Evolutionary conservation across 139 green algal species (phyloP), one percentile per base, ranked within the genome.

Genomic region (Chlorella sorokiniana): DNA sequence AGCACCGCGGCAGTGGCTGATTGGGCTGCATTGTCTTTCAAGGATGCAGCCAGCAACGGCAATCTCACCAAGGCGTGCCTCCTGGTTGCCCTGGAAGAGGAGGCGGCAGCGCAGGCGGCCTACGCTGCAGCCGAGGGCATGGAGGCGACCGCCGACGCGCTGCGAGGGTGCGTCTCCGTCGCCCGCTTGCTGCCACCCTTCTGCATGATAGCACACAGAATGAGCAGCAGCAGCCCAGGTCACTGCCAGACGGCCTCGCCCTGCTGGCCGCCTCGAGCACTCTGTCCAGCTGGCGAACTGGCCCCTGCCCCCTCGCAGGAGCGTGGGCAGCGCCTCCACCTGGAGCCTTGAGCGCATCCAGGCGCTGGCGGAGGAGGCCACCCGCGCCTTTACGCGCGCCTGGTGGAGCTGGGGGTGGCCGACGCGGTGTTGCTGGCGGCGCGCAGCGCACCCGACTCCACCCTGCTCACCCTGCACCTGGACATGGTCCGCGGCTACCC

Each of bases 1-100:
- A 29, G 22, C 70, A 64, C 14, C n/a, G 70, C 70, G 4, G 73
- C 31, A 29, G 73, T 79, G 27, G 52, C 54, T 23, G 73, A 64
- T 16, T 79, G 73, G 73, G 73, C 73, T 3, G 38, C 73, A 6
- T 23, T 33, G 4, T 35, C 16, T 3, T 79, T 79, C 38, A 41
- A 22, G 3, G 54, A 79, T 18, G 54, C 52, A 6, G 73, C 73
- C 6, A n/a, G n/a, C n/a, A 41, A 37, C 7, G 40, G 1, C 52
- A 79, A 79, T 54, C 37, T 79, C 2, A 52, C 54, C 25, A 79
- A 81, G 41, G 59, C 75, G 8, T 71, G 59, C 56, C 40, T 81
- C 40, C 40, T 71, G 7, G 33, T 81, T 9, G 41, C 56, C 8
- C n/a, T 81, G 18, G 75, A 81, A n/a, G 75, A 81, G 41, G 75